Evolutionary conservation across 805 yeast genomes (phyloP).

Genomic region (Barnettozyma sp.): DNA sequence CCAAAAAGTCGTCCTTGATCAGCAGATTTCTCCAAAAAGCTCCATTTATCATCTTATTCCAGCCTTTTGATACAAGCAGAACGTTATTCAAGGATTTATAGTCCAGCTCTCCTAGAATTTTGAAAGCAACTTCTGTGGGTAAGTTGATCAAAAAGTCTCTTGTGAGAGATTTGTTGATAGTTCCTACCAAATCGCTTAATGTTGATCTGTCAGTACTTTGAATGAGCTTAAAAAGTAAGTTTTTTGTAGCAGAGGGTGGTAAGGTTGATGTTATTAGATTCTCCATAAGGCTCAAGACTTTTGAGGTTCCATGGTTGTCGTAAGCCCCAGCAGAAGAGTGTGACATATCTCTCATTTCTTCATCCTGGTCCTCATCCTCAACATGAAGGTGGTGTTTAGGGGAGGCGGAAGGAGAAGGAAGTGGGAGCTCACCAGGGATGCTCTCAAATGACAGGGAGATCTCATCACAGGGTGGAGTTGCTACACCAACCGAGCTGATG

Average conservation of each 20-base stretch:
- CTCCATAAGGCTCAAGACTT: conserved; percentile 13
- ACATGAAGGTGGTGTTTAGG: conserved; percentile 37
- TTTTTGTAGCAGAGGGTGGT: conserved; percentile 41
- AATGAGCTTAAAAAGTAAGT: conserved; percentile 47
- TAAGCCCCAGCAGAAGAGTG: not conserved
- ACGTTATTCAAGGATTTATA: conserved; percentile 52
- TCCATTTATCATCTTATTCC: conserved; percentile 61
- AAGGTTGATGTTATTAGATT: conserved; percentile 21
- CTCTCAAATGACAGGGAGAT: conserved; percentile 5
- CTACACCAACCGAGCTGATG: conserved; percentile 2
- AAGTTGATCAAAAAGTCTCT: conserved; percentile 66
- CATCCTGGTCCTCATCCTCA: conserved; percentile 19
- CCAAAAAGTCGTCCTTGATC: conserved; percentile 53
- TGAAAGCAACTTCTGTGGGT: conserved; percentile 68
- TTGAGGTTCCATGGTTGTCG: not conserved
- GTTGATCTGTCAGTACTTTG: conserved; percentile 53
- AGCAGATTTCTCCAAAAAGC: conserved; percentile 67
- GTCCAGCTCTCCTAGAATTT: conserved; percentile 61
- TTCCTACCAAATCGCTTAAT: conserved; percentile 50
- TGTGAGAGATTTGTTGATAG: conserved; percentile 49
- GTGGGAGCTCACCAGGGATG: conserved; percentile 45
- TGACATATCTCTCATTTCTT: conserved; percentile 7
- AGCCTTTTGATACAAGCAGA: conserved; percentile 56
- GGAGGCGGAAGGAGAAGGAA: conserved; percentile 65
- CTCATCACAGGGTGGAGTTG: conserved; percentile 3